phyloP scores from a whole-genome alignment of 2,329 filamentous ascomycete species.

The Fusarium citri region DNA sequence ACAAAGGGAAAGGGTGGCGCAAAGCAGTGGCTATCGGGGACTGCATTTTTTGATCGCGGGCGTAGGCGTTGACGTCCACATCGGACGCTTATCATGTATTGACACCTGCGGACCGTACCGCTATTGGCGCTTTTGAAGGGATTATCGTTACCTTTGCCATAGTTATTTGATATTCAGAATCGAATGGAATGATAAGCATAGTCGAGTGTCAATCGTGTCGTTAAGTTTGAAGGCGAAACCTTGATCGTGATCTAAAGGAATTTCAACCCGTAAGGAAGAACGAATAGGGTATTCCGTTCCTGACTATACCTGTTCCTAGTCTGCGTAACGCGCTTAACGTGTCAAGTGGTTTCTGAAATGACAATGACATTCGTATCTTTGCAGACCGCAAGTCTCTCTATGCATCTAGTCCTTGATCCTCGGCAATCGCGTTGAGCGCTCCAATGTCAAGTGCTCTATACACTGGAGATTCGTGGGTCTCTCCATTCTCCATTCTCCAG shows the following conservation, averaged over 20 bases:
- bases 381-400: not conserved
- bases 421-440: not conserved
- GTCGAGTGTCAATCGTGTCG: not conserved
- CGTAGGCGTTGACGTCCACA: slow-evolving; percentile 23
- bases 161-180: not conserved
- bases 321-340: slow-evolving; percentile 23
- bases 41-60: slow-evolving; percentile 9
- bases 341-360: slow-evolving; percentile 4
- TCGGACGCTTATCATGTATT: slow-evolving; percentile 12
- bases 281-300: slow-evolving; percentile 18
- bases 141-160: not conserved
- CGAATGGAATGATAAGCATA: slow-evolving; percentile 3
- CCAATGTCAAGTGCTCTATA: not conserved
- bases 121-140: not conserved
- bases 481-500: slow-evolving; percentile 1
- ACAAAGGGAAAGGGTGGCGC: not conserved
- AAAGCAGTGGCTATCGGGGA: slow-evolving; percentile 1
- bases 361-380: not conserved
- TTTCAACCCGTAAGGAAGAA: not conserved
- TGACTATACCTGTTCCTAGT: slow-evolving; percentile 32
- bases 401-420: not conserved
- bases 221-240: not conserved
- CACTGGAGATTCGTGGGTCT: slow-evolving; percentile 5
- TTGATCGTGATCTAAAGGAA: slow-evolving; percentile 2
- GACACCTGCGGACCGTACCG: not conserved